Evolutionary conservation across 2,329 filamentous ascomycete species (phyloP).

Genomic region (Ophiostoma ulmi): DNA sequence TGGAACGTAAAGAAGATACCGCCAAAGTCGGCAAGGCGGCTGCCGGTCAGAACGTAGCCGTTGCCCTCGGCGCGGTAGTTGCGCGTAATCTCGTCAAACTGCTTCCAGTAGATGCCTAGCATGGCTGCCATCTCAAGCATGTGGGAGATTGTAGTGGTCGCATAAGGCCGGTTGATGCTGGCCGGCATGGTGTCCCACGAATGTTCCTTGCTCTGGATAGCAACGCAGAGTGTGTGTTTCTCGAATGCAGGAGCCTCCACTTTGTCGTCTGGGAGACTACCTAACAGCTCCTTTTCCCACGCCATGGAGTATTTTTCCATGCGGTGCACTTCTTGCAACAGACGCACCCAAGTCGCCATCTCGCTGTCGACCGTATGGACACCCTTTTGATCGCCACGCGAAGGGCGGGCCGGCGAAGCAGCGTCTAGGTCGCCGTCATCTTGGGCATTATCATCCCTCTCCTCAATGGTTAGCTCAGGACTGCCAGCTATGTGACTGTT

Average conservation of each 20-base stretch:
- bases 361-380: constrained; percentile 55
- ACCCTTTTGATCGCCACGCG: constrained; percentile 27
- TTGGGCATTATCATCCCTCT: neutral
- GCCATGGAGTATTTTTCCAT: constrained; percentile 46
- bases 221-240: constrained; percentile 42
- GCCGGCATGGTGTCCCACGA: constrained; percentile 51
- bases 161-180: constrained; percentile 45
- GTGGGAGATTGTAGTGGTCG: constrained; percentile 52
- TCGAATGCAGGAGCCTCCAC: constrained; percentile 21
- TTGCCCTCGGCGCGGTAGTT: constrained; percentile 53
- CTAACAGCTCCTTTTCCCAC: constrained; percentile 41
- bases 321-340: constrained; percentile 46
- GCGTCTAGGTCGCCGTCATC: neutral
- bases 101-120: constrained; percentile 55
- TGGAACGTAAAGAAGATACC: constrained; percentile 54
- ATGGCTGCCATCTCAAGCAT: constrained; percentile 51
- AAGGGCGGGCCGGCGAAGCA: neutral
- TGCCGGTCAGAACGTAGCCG: constrained; percentile 47
- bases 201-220: constrained; percentile 42
- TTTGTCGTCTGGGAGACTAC: neutral
- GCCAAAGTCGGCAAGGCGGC: constrained; percentile 45
- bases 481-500: neutral
- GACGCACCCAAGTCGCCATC: constrained; percentile 49
- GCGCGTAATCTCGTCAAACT: constrained; percentile 49
- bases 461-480: neutral